Conservation (phyloP, 2,329 filamentous ascomycete species). For the Verticillium albo-atrum region DNA sequence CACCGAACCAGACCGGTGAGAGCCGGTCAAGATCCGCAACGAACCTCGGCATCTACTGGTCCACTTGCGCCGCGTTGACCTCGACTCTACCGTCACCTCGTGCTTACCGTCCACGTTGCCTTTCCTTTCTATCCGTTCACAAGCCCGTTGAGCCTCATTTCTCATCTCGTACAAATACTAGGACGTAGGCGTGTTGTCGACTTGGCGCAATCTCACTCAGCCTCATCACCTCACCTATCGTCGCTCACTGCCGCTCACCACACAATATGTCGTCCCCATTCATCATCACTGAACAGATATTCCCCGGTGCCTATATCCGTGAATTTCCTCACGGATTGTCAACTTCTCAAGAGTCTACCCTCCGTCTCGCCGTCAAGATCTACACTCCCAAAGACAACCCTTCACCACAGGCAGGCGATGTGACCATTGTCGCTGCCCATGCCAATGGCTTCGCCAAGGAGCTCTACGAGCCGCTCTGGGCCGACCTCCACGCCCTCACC, state of each 20-base stretch:
- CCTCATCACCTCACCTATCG: neutral
- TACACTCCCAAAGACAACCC: constrained; percentile 74
- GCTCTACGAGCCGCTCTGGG: constrained; percentile 88
- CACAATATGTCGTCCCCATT: constrained; percentile 40
- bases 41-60: neutral
- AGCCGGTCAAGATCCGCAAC: neutral
- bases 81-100: neutral
- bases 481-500: constrained; percentile 58
- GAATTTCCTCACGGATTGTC: constrained; percentile 74
- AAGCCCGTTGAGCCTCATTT: neutral
- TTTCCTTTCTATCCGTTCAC: neutral
- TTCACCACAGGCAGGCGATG: constrained; percentile 64
- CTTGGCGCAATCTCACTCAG: neutral
- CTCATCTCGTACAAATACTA: neutral
- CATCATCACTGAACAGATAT: constrained; percentile 66
- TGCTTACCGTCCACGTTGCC: neutral
- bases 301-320: constrained; percentile 73
- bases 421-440: constrained; percentile 83
- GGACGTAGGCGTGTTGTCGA: too few relatives aligned
- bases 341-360: constrained; percentile 66
- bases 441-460: constrained; percentile 96
- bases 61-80: too few relatives aligned
- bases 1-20: neutral
- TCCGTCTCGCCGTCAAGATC: constrained; percentile 78
- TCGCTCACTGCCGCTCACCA: too few relatives aligned